Percentiles rank a stretch among this genome's conserved stretches.
Evolutionary conservation across 73 alveolate genomes (phyloP).

Genomic region (Halteria grandinella): DNA sequence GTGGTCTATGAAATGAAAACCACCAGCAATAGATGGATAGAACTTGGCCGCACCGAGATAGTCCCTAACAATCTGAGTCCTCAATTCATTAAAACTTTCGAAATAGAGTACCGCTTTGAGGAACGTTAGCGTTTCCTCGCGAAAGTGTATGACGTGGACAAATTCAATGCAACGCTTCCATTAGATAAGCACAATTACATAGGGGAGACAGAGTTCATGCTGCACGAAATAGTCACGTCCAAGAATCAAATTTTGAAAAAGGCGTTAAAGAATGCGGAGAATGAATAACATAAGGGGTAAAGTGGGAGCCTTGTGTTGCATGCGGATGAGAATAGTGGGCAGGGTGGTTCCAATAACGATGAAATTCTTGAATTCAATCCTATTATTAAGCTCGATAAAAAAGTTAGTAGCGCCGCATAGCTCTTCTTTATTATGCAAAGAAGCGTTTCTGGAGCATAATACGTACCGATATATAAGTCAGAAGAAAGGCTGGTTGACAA

Average conservation of each 20-base stretch:
- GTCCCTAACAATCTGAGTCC: slow-evolving; percentile 74
- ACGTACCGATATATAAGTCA: slow-evolving; percentile 62
- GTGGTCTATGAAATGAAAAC: slow-evolving; percentile 52
- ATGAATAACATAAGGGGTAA: slow-evolving; percentile 32
- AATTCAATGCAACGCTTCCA: slow-evolving; percentile 49
- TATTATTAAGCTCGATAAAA: too few relatives aligned
- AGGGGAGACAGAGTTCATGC: slow-evolving; percentile 61
- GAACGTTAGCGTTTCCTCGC: slow-evolving; percentile 54
- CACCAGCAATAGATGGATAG: slow-evolving; percentile 66
- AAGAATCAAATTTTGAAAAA: slow-evolving; percentile 27
- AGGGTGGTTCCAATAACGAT: too few relatives aligned
- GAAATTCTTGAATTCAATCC: slow-evolving; percentile 34
- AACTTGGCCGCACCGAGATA: slow-evolving; percentile 77
- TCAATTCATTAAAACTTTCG: slow-evolving; percentile 60
- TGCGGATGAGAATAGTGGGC: slow-evolving; percentile 28
- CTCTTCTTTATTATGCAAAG: too few relatives aligned
- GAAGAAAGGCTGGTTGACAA: not conserved
- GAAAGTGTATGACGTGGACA: slow-evolving; percentile 66
- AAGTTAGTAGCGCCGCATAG: too few relatives aligned
- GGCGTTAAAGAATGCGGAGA: slow-evolving; percentile 55
- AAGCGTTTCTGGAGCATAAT: too few relatives aligned
- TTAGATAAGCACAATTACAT: slow-evolving; percentile 53
- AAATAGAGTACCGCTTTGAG: slow-evolving; percentile 68
- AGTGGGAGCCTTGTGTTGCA: slow-evolving; percentile 25
- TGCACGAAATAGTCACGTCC: slow-evolving; percentile 71